Evolutionary conservation across 805 yeast genomes (phyloP).

Genomic region (Cyberlindnera mississippiensis): DNA sequence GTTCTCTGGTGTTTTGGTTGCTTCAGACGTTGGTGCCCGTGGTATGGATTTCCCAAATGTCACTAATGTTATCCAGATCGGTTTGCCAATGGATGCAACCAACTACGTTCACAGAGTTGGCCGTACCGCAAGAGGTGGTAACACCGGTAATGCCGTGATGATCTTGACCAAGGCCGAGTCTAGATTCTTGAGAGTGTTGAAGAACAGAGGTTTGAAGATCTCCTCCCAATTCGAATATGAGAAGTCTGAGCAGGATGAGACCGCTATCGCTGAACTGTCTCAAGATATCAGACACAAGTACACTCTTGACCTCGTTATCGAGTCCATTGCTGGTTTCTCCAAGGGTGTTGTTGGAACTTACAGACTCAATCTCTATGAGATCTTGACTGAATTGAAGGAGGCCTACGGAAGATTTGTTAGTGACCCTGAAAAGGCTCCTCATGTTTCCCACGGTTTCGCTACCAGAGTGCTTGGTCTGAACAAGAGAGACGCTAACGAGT

Average conservation of each 20-base stretch:
- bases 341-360: slow-evolving; percentile 32
- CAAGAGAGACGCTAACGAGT: slow-evolving; percentile 18
- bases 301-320: slow-evolving; percentile 29
- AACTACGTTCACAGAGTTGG: slow-evolving; percentile 92
- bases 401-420: slow-evolving; percentile 26
- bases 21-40: slow-evolving; percentile 93
- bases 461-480: slow-evolving; percentile 21
- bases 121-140: slow-evolving; percentile 93
- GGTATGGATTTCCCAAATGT: slow-evolving; percentile 95
- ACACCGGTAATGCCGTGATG: slow-evolving; percentile 64
- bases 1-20: slow-evolving; percentile 57
- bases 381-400: slow-evolving; percentile 32
- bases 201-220: slow-evolving; percentile 53
- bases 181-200: slow-evolving; percentile 49
- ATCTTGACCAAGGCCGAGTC: slow-evolving; percentile 55
- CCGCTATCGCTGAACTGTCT: slow-evolving; percentile 27
- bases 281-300: slow-evolving; percentile 25
- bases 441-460: slow-evolving; percentile 20
- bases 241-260: slow-evolving; percentile 33
- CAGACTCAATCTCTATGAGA: slow-evolving; percentile 29
- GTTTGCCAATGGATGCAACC: slow-evolving; percentile 69
- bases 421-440: slow-evolving; percentile 20
- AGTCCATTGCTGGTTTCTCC: slow-evolving; percentile 35
- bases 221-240: slow-evolving; percentile 39
- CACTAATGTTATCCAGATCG: slow-evolving; percentile 78